phyloP scores from a whole-genome alignment of 2,329 filamentous ascomycete species.

The Ceratocystis alfenasii region DNA sequence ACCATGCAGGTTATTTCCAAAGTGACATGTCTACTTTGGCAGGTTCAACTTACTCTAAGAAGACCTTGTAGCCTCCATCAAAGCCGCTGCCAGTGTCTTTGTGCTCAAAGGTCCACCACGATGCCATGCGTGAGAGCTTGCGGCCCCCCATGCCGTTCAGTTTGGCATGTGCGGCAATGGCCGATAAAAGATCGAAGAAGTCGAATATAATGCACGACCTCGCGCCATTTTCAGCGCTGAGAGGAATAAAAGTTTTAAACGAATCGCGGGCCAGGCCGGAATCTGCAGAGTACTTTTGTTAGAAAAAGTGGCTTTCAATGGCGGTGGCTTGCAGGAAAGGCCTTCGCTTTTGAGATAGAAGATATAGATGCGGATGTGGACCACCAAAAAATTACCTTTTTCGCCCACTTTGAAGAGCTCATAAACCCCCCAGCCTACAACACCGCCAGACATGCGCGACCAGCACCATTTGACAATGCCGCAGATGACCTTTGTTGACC shows the following conservation, averaged over 20 bases:
- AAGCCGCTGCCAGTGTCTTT: slow-evolving; percentile 80
- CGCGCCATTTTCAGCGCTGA: slow-evolving; percentile 79
- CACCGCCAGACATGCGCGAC: slow-evolving; percentile 78
- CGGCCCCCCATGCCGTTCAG: slow-evolving; percentile 83
- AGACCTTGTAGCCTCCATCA: slow-evolving; percentile 83
- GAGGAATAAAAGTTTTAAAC: slow-evolving; percentile 90
- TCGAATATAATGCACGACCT: slow-evolving; percentile 84
- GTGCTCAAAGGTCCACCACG: slow-evolving; percentile 98
- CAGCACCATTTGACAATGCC: slow-evolving; percentile 98
- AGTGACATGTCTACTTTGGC: slow-evolving; percentile 13
- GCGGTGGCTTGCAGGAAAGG: not conserved
- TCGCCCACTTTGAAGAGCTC: slow-evolving; percentile 93
- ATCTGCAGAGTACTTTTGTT: slow-evolving; percentile 42
- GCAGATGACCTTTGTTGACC: slow-evolving; percentile 58
- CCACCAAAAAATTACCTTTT: slow-evolving; percentile 51
- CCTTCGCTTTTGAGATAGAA: not conserved
- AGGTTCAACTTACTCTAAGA: slow-evolving; percentile 44
- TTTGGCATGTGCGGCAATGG: slow-evolving; percentile 86
- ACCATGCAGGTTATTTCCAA: not conserved
- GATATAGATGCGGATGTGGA: not conserved
- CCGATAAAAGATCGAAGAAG: slow-evolving; percentile 87
- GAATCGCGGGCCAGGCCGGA: slow-evolving; percentile 84
- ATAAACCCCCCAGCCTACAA: slow-evolving; percentile 95
- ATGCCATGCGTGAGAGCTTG: slow-evolving; percentile 87
- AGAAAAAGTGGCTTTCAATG: not conserved